Evolutionary conservation across 2,329 filamentous ascomycete species (phyloP), one percentile per base, ranked within the genome.

Genomic region (Cladosporium cucumerinum): DNA sequence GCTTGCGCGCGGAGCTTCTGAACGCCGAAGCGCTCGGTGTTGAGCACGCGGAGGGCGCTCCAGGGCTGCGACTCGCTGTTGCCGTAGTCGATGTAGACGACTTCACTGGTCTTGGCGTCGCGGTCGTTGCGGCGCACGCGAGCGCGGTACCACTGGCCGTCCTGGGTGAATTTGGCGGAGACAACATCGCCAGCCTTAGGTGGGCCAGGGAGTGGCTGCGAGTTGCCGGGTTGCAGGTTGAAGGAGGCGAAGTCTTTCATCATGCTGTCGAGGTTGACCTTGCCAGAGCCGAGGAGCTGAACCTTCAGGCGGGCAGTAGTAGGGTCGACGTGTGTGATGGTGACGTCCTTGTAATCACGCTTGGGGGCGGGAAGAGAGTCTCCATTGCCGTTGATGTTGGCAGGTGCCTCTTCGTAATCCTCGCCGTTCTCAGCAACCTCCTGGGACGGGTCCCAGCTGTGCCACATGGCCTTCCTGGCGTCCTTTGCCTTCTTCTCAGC

Each of bases 71-170:
- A 89, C 79, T 99, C 95, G 63, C 87, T 89, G 84, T 99, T 99
- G 72, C 95, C 95, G 78, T 96, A 99, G 81, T 99, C 95, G 68
- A 99, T 87, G 79, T 97, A 99, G 54, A 96, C 81, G 28, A 99
- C 89, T 78, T 99, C 95, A 26, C 93, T 89, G 72, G 91, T 87
- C 84, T 95, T 92, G 73, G 89, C 89, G 10, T 93, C 86, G 67
- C 95, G 92, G 80, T 99, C 95, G 78, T 98, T 97, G 75, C 93
- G 88, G 67, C 93, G 89, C 67, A 99, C 87, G 67, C 89, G 90
- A 34, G 91, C 95, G 67, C 95, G 91, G 82, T 99, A 99, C 94
- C 94, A 99, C 71, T 95, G 88, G 66, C 89, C 87, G 75, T 99
- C 95, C 61, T 88, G 89, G 7, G 88, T 90, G 82, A 98, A 99